Conservation (phyloP, 2,329 filamentous ascomycete species). For the Aspergillus nomiae region DNA sequence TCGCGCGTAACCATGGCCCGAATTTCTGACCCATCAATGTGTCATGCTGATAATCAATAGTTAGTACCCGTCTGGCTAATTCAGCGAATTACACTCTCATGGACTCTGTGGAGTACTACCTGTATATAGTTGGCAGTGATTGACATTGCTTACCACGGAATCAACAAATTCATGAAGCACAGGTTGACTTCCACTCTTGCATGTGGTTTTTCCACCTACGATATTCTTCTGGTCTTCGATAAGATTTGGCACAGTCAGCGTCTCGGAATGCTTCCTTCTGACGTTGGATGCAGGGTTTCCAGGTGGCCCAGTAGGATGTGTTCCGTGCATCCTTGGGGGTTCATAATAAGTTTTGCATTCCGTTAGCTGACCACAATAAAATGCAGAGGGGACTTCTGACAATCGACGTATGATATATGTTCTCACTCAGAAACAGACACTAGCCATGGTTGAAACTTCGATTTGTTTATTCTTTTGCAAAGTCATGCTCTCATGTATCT, state of each 20-base stretch:
- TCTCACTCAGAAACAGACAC: not conserved
- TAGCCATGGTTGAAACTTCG: not conserved
- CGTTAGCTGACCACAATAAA: not conserved
- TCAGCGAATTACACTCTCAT: not conserved
- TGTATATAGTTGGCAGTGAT: not conserved
- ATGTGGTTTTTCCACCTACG: not conserved
- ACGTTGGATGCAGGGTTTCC: not conserved
- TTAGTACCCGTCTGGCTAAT: not conserved
- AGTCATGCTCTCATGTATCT: not conserved
- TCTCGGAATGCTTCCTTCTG: not conserved
- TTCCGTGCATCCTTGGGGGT: not conserved
- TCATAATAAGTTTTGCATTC: not conserved
- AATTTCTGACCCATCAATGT: not conserved
- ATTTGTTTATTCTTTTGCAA: not conserved
- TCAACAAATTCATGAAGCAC: not conserved
- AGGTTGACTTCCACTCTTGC: not conserved
- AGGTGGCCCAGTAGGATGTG: not conserved
- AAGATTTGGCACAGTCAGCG: not conserved
- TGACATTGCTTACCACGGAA: not conserved
- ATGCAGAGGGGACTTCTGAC: not conserved
- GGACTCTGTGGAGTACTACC: not conserved
- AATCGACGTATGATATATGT: not conserved
- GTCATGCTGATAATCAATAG: not conserved
- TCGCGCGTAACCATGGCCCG: not conserved
- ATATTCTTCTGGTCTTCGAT: not conserved